Conservation (phyloP, 1,284 basidiomycete genomes). For the Rhodotorula sp. region DNA sequence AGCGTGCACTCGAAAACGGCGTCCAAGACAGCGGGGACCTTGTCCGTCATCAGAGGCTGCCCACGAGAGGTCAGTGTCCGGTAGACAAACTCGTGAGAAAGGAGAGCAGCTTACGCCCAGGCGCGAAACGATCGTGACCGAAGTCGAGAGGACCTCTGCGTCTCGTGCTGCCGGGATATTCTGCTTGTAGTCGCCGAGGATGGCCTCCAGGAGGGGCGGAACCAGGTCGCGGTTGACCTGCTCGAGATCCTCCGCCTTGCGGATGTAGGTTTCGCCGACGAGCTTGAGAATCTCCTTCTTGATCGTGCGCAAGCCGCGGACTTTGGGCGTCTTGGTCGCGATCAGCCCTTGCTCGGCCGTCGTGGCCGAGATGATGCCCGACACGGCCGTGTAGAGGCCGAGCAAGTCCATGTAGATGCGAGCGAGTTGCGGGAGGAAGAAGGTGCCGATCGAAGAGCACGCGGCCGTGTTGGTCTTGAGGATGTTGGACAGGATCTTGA, state of each 20-base stretch:
- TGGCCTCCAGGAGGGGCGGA: slow-evolving; percentile 92
- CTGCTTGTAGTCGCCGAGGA: slow-evolving; percentile 92
- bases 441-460: slow-evolving; percentile 93
- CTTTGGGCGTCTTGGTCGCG: slow-evolving; percentile 96
- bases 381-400: slow-evolving; percentile 95
- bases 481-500: slow-evolving; percentile 96
- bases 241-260: slow-evolving; percentile 84
- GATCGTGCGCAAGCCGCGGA: slow-evolving; percentile 90
- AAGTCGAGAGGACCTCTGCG: slow-evolving; percentile 96
- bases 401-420: slow-evolving; percentile 98
- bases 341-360: slow-evolving; percentile 84
- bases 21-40: slow-evolving; percentile 94
- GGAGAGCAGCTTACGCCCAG: slow-evolving; percentile 66
- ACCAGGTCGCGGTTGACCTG: slow-evolving; percentile 89
- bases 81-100: slow-evolving; percentile 1
- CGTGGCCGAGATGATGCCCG: slow-evolving; percentile 93
- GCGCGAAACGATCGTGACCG: slow-evolving; percentile 90
- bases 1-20: slow-evolving; percentile 97
- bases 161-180: slow-evolving; percentile 94
- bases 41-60: slow-evolving; percentile 79
- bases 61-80: neutral
- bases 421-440: slow-evolving; percentile 95
- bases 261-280: slow-evolving; percentile 89
- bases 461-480: slow-evolving; percentile 99
- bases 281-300: slow-evolving; percentile 98